These are phyloP conservation scores for Trametes maxima DNA, from an alignment of 768 basidiomycete genomes.

Conservation along the genomic window DNA sequence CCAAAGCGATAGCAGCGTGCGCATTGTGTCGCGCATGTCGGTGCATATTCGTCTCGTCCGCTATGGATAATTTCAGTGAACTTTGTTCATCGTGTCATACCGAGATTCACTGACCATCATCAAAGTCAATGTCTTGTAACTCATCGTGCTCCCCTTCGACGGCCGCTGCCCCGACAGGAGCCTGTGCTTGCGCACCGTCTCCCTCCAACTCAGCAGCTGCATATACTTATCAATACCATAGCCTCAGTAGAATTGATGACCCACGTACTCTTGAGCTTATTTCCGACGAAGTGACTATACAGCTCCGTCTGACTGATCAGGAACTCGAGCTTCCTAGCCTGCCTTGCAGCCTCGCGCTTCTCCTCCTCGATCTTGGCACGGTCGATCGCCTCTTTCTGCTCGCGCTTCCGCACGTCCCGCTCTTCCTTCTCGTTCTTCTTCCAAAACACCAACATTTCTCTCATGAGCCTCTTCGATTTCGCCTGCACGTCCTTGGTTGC, in stretches of 20 bases:
- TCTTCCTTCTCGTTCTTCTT: constrained; percentile 98
- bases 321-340: constrained; percentile 96
- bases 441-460: constrained; percentile 97
- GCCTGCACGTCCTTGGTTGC: constrained; percentile 80
- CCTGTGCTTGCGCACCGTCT: constrained; percentile 41
- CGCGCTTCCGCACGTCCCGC: constrained; percentile 86
- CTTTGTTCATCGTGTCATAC: not conserved
- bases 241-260: constrained; percentile 14
- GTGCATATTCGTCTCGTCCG: constrained; percentile 85
- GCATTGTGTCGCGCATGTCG: constrained; percentile 87
- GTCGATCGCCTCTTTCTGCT: constrained; percentile 92
- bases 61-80: constrained; percentile 42
- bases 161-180: constrained; percentile 60
- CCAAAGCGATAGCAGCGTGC: constrained; percentile 81
- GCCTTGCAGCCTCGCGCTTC: constrained; percentile 88
- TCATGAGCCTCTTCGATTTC: constrained; percentile 86
- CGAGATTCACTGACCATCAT: constrained; percentile 64
- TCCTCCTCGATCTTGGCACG: constrained; percentile 89
- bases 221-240: constrained; percentile 7
- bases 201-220: constrained; percentile 80
- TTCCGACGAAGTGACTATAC: constrained; percentile 98
- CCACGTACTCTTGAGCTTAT: constrained; percentile 83
- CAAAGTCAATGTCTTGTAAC: constrained; percentile 84
- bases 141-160: constrained; percentile 52
- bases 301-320: constrained; percentile 98